Percentiles rank a stretch among this genome's conserved stretches.
Conservation (phyloP, 768 basidiomycete species). For the Paxillus ammoniavirescens region DNA sequence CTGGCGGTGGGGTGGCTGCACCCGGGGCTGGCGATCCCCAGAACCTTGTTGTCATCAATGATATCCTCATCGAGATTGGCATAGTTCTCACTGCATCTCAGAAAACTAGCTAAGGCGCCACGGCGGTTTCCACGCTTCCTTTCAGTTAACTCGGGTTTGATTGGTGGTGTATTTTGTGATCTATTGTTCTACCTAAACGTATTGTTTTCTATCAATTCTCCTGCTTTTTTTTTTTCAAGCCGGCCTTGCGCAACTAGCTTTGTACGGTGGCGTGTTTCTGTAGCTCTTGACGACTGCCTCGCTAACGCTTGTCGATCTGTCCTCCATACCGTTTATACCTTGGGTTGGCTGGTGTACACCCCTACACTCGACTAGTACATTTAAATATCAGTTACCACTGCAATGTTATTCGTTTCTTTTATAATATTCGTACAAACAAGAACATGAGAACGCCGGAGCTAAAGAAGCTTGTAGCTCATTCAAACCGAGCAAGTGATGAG, state of each 20-base stretch:
- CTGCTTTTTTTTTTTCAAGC: not conserved
- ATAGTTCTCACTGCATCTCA: constrained; percentile 5
- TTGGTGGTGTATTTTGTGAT: not conserved
- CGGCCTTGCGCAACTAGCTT: not conserved
- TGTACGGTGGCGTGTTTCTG: not conserved
- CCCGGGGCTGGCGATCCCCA: constrained; percentile 31
- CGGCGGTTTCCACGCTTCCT: not conserved
- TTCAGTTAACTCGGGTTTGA: not conserved
- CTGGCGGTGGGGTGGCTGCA: constrained; percentile 26
- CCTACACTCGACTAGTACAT: not conserved
- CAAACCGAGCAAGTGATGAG: constrained; percentile 51
- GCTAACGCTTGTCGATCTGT: not conserved
- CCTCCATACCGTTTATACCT: not conserved
- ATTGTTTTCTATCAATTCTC: not conserved
- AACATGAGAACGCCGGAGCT: too few species aligned
- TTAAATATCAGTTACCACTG: not conserved
- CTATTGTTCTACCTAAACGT: not conserved
- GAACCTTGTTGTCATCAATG: constrained; percentile 34
- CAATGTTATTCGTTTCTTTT: not conserved
- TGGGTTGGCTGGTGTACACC: not conserved
- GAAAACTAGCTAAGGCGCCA: constrained; percentile 1
- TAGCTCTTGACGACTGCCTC: not conserved
- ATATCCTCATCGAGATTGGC: constrained; percentile 37
- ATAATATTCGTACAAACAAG: not conserved
- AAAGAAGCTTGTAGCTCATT: not conserved